Base-by-base conservation (phyloP, 225 moss, liverwort and hornwort genomes). In the Pseudisothecium myosuroides region DNA sequence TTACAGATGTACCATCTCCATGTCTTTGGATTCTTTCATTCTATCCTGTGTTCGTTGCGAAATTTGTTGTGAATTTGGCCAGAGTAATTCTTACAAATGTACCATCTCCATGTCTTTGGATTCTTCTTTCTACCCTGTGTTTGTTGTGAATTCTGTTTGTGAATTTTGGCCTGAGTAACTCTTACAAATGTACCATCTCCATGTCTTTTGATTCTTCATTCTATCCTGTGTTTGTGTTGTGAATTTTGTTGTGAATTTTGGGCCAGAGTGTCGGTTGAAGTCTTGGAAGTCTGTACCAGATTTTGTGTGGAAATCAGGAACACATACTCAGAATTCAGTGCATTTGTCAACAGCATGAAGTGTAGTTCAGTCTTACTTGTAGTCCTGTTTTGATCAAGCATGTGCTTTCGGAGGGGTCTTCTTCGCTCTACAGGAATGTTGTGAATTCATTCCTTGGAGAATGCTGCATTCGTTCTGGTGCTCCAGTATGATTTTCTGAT, bases 1-100 rank as follows among this genome's bases (percentile, higher is more conserved):
- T 90, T 89, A 90, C 86, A 90, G 87, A 50, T 93, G 91, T 91
- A 89, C 90, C 90, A 90, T 93, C 91, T 86, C 76, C 81, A 87
- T 84, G 87, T 81, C 56, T 81, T 87, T 64, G 85, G 74, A 79
- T 89, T 91, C 88, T 86, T 80, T 52, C 52, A 52, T 52, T 52
- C 52, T 52, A 52, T 52, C 52, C 52, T 52, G 52, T 52, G 52
- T 72, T 45, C 45, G 45, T 17, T 73, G 43, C 3, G 1, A 31
- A 29, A 14, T 67, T 68, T 81, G 76, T 67, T 76, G 85, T 61
- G 61, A 61, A 61, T 77, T 52, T 86, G n/a, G n/a, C n/a, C n/a
- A n/a, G 81, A 62, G 86, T 89, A 90, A 90, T 90, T 90, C 88
- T 90, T 89, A 90, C 86, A 90, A 89, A 50, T 93, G 91, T 91